These are phyloP conservation scores for Ogataea degrootiae DNA, from an alignment of 805 yeast species.

Conservation along the genomic window DNA sequence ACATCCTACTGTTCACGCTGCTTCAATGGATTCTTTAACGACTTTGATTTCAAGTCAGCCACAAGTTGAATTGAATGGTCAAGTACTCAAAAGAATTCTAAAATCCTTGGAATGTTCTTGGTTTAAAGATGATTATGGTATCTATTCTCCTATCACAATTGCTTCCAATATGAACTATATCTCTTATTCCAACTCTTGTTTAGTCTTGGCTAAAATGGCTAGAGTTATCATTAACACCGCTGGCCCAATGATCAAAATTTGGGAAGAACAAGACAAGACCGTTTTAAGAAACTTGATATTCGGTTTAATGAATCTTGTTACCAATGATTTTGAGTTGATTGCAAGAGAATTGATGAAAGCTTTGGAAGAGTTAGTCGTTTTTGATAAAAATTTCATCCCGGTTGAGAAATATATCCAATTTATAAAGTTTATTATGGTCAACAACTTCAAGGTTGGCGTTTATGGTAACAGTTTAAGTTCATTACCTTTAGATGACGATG, in stretches of 20 bases:
- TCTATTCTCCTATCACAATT: constrained; percentile 36
- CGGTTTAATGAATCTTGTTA: constrained; percentile 33
- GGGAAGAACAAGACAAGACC: constrained; percentile 26
- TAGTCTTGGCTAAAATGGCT: constrained; percentile 39
- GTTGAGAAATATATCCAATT: constrained; percentile 25
- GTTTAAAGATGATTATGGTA: constrained; percentile 46
- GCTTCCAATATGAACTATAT: constrained; percentile 47
- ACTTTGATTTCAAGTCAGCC: constrained; percentile 51
- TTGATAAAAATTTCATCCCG: constrained; percentile 36
- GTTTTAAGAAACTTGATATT: constrained; percentile 34
- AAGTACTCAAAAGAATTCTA: constrained; percentile 41
- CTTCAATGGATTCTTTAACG: constrained; percentile 59
- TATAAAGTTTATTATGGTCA: constrained; percentile 28
- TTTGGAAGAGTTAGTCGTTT: constrained; percentile 43
- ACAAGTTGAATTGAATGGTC: constrained; percentile 22
- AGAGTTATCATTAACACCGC: constrained; percentile 42
- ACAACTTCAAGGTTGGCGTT: constrained; percentile 32
- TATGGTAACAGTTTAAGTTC: constrained; percentile 17
- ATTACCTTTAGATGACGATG: constrained; percentile 23
- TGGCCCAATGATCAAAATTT: constrained; percentile 50
- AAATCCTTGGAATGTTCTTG: constrained; percentile 35
- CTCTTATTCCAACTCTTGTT: constrained; percentile 36
- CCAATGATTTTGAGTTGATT: constrained; percentile 29
- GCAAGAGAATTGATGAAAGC: constrained; percentile 36
- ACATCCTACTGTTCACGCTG: constrained; percentile 76